Evolutionary conservation across 2,329 filamentous ascomycete species (phyloP).

Genomic region (Aspergillus terreus): DNA sequence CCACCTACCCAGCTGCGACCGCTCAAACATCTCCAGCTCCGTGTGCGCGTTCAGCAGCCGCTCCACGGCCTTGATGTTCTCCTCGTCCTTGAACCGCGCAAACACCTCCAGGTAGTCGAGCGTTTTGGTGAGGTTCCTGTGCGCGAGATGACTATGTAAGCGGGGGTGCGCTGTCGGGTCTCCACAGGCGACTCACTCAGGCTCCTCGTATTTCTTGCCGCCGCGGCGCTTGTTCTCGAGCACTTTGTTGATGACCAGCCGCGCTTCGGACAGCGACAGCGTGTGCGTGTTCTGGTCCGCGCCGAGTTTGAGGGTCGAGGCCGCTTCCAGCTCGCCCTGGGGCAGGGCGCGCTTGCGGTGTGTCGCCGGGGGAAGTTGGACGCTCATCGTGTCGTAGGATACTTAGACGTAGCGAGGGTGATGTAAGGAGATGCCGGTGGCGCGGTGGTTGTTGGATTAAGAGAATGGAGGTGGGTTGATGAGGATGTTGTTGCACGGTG

Average conservation of each 20-base stretch:
- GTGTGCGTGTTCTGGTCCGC: slow-evolving; percentile 92
- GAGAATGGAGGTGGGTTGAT: background rate
- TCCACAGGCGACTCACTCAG: slow-evolving; percentile 59
- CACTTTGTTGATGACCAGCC: slow-evolving; percentile 86
- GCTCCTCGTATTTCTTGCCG: slow-evolving; percentile 78
- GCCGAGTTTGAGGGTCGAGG: slow-evolving; percentile 75
- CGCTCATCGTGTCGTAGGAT: slow-evolving; percentile 23
- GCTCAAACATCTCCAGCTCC: slow-evolving; percentile 85
- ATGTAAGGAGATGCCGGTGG: background rate
- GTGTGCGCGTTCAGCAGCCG: slow-evolving; percentile 72
- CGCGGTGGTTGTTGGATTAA: background rate
- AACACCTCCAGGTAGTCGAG: slow-evolving; percentile 92
- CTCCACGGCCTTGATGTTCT: slow-evolving; percentile 93
- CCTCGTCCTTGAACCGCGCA: slow-evolving; percentile 90
- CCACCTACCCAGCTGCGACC: slow-evolving; percentile 76
- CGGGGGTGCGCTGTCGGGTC: background rate
- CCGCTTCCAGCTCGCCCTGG: slow-evolving; percentile 76
- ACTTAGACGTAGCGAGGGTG: background rate
- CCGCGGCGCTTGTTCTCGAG: slow-evolving; percentile 75
- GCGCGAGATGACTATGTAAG: background rate
- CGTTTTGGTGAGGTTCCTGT: slow-evolving; percentile 72
- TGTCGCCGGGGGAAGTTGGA: slow-evolving; percentile 33
- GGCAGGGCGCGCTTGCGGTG: slow-evolving; percentile 41
- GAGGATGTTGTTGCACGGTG: background rate
- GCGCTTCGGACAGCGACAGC: slow-evolving; percentile 85